A percentile compares a stretch with the other conserved stretches of the same genome.
Evolutionary conservation across 2,329 filamentous ascomycete genomes (phyloP).

Genomic region (Didymella sp.): DNA sequence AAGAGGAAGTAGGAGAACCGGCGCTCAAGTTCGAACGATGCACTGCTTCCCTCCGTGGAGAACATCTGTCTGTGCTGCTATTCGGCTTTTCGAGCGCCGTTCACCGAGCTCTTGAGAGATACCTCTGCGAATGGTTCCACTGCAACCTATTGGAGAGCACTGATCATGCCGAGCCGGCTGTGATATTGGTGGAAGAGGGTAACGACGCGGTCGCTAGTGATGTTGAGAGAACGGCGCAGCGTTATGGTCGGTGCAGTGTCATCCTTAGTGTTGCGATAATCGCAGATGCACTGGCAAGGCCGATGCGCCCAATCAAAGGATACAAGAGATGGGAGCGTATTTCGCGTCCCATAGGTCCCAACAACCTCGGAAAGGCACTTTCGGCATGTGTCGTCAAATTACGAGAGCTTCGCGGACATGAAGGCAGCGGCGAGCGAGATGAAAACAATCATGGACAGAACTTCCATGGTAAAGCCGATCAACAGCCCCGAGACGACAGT

Average conservation of each 20-base stretch:
- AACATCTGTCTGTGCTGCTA: slow-evolving; percentile 6
- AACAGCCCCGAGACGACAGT: too few relatives aligned
- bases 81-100: slow-evolving; percentile 18
- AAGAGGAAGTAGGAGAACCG: not conserved
- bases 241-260: slow-evolving; percentile 5
- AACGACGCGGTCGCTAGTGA: slow-evolving; percentile 6
- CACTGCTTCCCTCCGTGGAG: not conserved
- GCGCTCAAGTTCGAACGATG: not conserved
- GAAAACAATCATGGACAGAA: too few relatives aligned
- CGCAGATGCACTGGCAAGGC: not conserved
- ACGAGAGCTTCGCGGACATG: too few relatives aligned
- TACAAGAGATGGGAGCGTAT: not conserved
- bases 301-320: not conserved
- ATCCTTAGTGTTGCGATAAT: not conserved
- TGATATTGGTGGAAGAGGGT: slow-evolving; percentile 22
- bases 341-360: not conserved
- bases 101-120: slow-evolving; percentile 4
- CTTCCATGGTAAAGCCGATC: too few relatives aligned
- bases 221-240: slow-evolving; percentile 10
- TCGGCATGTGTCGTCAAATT: too few relatives aligned
- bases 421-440: too few relatives aligned
- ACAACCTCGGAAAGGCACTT: not conserved
- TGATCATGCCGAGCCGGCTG: slow-evolving; percentile 12
- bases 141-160: slow-evolving; percentile 11
- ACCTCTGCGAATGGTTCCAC: slow-evolving; percentile 19